Conservation (phyloP, 108 stramenopile species). For the Epipyxis sp. region DNA sequence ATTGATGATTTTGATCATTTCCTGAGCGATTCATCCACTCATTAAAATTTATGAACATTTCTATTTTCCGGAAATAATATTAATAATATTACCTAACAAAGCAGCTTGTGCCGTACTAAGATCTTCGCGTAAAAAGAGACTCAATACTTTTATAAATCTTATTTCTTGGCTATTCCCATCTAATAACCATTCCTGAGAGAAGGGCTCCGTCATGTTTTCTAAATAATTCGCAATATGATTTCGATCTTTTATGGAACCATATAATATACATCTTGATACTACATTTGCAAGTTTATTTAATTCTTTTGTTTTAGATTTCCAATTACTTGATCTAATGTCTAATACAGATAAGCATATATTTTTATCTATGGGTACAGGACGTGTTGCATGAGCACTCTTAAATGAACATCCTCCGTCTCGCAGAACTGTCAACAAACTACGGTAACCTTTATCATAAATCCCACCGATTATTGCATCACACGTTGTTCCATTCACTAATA, state of each 20-base stretch:
- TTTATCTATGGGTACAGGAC: neutral
- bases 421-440: neutral
- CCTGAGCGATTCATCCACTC: too few species aligned
- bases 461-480: neutral
- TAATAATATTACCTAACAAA: too few species aligned
- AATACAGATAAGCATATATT: neutral
- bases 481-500: neutral
- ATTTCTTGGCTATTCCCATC: neutral
- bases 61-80: too few species aligned
- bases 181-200: neutral
- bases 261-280: neutral
- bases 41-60: too few species aligned
- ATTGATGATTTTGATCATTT: too few species aligned
- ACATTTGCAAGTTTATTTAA: neutral
- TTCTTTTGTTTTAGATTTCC: neutral
- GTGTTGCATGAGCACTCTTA: neutral
- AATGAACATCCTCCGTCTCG: neutral
- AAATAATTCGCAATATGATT: neutral
- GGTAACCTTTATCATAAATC: neutral
- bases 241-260: neutral
- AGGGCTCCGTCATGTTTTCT: neutral
- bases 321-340: neutral
- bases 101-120: neutral
- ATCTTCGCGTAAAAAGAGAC: neutral
- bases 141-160: neutral